phyloP scores from a whole-genome alignment of 768 basidiomycete species.

The Pleurotus ostreatus region DNA sequence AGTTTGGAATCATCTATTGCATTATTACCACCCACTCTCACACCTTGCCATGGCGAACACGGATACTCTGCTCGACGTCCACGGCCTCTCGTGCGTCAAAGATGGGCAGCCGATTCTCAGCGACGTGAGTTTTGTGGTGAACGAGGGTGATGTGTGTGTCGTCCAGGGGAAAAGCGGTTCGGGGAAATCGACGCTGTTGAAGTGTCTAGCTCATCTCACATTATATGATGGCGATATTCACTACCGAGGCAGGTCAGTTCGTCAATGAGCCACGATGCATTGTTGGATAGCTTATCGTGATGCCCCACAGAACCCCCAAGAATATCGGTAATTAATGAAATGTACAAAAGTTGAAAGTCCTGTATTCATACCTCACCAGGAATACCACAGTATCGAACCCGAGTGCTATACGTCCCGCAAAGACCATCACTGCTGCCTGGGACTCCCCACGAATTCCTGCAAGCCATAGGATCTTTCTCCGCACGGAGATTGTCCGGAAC shows the following conservation, averaged over 20 bases:
- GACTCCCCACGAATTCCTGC: conserved; percentile 71
- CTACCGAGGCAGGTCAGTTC: conserved; percentile 59
- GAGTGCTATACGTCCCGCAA: conserved; percentile 84
- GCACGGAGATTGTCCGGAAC: conserved; percentile 26
- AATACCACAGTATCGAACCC: conserved; percentile 73
- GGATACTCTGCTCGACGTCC: conserved; percentile 44
- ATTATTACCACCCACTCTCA: not conserved
- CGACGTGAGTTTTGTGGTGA: conserved; percentile 56
- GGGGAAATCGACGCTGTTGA: conserved; percentile 79
- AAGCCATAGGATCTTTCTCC: conserved; percentile 50
- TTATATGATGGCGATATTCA: conserved; percentile 63
- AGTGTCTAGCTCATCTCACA: conserved; percentile 79
- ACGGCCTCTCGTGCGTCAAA: conserved; percentile 44
- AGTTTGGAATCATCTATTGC: not conserved
- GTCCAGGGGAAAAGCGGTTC: conserved; percentile 79
- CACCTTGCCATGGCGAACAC: conserved; percentile 3
- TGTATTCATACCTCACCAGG: conserved; percentile 34
- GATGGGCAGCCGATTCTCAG: conserved; percentile 50
- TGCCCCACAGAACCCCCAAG: conserved; percentile 39
- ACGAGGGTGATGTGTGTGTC: conserved; percentile 72
- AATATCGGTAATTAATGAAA: conserved; percentile 31
- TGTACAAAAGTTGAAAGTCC: too few relatives aligned
- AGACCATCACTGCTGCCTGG: conserved; percentile 83
- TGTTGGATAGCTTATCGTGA: not conserved
- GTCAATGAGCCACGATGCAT: not conserved